These are phyloP conservation scores for Moesziomyces globuligerus DNA, from an alignment of 1,284 basidiomycete genomes.

Conservation along the genomic window DNA sequence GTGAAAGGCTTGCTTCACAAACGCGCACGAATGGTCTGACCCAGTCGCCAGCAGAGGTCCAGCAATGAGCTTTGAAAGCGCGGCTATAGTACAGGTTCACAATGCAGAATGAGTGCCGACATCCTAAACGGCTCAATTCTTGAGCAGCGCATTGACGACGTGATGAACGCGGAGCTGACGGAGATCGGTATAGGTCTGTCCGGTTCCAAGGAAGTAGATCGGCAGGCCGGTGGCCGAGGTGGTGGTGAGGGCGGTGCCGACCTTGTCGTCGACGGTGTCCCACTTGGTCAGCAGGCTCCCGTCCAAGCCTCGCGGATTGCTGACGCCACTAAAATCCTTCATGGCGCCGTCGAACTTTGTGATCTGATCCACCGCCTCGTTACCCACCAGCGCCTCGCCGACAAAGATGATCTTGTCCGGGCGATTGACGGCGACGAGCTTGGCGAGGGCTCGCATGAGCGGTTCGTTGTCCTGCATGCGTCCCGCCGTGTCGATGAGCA, in stretches of 20 bases:
- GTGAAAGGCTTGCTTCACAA: no score
- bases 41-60: no score
- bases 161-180: conserved; percentile 64
- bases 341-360: conserved; percentile 64
- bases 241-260: conserved; percentile 63
- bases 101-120: not conserved
- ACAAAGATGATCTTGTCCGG: conserved; percentile 67
- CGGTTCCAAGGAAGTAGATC: conserved; percentile 65
- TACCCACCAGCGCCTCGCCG: conserved; percentile 66
- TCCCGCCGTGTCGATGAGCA: conserved; percentile 66
- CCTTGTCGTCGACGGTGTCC: conserved; percentile 66
- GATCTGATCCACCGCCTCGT: conserved; percentile 66
- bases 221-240: conserved; percentile 65
- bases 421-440: conserved; percentile 63
- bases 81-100: conserved; percentile 4
- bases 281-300: conserved; percentile 67
- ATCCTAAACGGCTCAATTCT: conserved; percentile 42
- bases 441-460: conserved; percentile 65
- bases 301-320: conserved; percentile 62
- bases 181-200: conserved; percentile 67
- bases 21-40: no score
- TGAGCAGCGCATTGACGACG: conserved; percentile 65
- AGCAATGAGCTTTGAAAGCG: no score
- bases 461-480: conserved; percentile 68
- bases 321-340: conserved; percentile 64